Evolutionary conservation across 1,284 basidiomycete species (phyloP), one percentile per base, ranked within the genome.

Genomic region (Ceratobasidium sp.): DNA sequence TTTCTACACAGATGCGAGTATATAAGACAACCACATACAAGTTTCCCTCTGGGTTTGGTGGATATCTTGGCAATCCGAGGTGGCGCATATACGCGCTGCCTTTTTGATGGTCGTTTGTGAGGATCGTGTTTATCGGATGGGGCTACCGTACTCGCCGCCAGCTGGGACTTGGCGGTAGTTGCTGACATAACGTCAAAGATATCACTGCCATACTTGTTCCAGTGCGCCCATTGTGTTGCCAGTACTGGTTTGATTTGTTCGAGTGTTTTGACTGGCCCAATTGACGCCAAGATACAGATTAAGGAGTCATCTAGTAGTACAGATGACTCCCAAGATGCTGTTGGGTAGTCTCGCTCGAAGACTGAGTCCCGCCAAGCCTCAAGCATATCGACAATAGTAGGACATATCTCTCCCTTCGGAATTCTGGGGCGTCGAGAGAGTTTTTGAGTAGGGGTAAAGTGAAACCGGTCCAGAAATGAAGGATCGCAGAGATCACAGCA

Each of bases 401-500:
- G 28, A 5, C 26, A 54, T 11, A 54, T 2, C 23, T 54, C 50
- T 9, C 23, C 11, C 16, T 54, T 54, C 7, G 50, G 5, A 1
- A 54, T 2, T 30, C 50, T 26, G 1, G 23, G 50, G 3, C 26
- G 9, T 6, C 50, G 50, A 28, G 1, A 28, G 21, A 30, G 2
- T 11, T 54, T 54, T 18, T 54, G 50, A 9, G 23, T 9, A 30
- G 50, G 50, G 2, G 50, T 28, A 18, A 54, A 28, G 18, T 28
- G 8, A 18, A 54, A 54, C 1, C 9, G 21, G 23, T 28, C 23
- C 1, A 54, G 23, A 14, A 54, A 26, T 11, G 50, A 26, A 13
- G 50, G 50, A n/a, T 54, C 23, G 23, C 50, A 54, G 23, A 54
- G 21, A 18, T 54, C 50, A 28, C 50, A 54, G 50, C 50, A 54